Conservation (phyloP, 176 grass and related monocot genomes). For the Musa troglodytarum region DNA sequence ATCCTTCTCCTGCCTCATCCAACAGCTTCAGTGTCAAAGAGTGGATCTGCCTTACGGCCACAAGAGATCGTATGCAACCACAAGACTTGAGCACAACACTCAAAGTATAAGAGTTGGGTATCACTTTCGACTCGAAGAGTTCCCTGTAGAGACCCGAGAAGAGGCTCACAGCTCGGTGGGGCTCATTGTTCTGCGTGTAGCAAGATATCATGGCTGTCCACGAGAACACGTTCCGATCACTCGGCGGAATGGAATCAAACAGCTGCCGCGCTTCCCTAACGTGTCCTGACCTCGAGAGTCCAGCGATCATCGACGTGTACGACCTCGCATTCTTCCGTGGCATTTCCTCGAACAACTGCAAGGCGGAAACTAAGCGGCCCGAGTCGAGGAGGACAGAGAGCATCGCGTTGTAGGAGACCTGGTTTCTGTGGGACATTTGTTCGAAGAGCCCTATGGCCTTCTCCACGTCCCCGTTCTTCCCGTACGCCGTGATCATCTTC, state of each 20-base stretch:
- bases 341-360: conserved; percentile 38
- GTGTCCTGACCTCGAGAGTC: conserved; percentile 20
- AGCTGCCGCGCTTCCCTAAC: conserved; percentile 16
- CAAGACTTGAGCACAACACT: conserved; percentile 45
- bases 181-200: conserved; percentile 33
- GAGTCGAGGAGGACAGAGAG: conserved; percentile 33
- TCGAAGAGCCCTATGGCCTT: conserved; percentile 44
- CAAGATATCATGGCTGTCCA: conserved; percentile 57
- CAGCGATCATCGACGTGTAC: conserved; percentile 43
- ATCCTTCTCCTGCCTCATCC: conserved; percentile 1
- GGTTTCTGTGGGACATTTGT: conserved; percentile 46
- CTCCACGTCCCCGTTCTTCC: conserved; percentile 21
- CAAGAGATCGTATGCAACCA: conserved; percentile 16
- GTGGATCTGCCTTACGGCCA: conserved; percentile 30
- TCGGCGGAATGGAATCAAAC: conserved; percentile 32
- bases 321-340: conserved; percentile 42
- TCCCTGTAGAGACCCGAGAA: conserved; percentile 32
- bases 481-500: conserved; percentile 7
- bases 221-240: conserved; percentile 36
- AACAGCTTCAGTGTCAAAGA: conserved; percentile 33
- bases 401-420: conserved; percentile 43
- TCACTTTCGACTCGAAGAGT: conserved; percentile 16
- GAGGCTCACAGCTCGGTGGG: conserved; percentile 21
- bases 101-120: conserved; percentile 41
- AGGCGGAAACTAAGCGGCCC: conserved; percentile 22